A percentile compares a stretch with the other conserved stretches of the same genome.
Conservation (phyloP, 257 asterid species). For the Capsicum pubescens region DNA sequence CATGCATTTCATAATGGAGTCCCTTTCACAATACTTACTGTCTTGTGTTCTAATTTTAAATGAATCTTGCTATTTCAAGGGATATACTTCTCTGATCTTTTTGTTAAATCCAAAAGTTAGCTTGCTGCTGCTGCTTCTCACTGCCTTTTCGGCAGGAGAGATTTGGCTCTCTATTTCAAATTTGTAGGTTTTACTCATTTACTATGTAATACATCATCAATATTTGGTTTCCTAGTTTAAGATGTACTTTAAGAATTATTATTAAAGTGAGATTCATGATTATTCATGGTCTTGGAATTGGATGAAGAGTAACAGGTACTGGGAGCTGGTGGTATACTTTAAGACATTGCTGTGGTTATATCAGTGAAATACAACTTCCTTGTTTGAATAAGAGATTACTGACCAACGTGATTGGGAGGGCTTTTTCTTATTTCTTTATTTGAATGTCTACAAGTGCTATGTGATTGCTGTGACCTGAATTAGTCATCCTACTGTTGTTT, state of each 20-base stretch:
- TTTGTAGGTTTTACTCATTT: neutral
- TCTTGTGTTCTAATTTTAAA: neutral
- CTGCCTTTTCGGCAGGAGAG: neutral
- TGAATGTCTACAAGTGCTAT: neutral
- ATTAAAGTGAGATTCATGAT: slow-evolving; percentile 7
- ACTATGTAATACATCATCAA: neutral
- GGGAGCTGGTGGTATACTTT: neutral
- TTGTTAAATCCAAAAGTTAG: neutral
- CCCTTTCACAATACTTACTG: neutral
- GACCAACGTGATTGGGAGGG: neutral
- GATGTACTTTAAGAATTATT: neutral
- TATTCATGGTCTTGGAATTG: neutral
- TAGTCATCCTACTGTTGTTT: neutral
- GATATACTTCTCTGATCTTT: neutral
- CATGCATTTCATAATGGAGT: neutral
- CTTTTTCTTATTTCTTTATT: neutral
- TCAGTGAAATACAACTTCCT: neutral
- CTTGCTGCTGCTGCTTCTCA: neutral
- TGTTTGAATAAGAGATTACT: neutral
- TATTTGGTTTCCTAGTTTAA: neutral
- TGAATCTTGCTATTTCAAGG: neutral
- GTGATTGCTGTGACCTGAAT: neutral
- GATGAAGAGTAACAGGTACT: neutral
- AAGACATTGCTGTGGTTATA: neutral
- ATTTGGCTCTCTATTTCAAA: neutral